Percentiles rank a stretch among this genome's conserved stretches.
Evolutionary conservation across 257 asterid genomes (phyloP).

Genomic region (Osmanthus fragrans): DNA sequence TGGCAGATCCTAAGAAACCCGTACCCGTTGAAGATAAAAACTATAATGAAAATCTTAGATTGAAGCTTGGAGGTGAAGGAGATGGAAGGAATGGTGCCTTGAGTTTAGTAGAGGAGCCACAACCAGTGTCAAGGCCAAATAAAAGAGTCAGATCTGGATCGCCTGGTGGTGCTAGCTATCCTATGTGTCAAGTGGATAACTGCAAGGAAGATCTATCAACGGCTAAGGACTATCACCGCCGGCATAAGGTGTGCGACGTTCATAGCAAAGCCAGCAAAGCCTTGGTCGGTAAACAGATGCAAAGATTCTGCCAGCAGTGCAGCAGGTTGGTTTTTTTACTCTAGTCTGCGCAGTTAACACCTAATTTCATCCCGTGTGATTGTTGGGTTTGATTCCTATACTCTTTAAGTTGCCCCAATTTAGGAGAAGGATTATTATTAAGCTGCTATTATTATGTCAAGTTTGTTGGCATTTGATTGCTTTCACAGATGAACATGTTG

Average conservation of each 20-base stretch:
- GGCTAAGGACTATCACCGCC: slow-evolving; percentile 87
- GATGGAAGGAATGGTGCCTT: slow-evolving; percentile 24
- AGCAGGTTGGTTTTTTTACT: slow-evolving; percentile 41
- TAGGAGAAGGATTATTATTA: slow-evolving; percentile 5
- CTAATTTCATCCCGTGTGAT: slow-evolving; percentile 1
- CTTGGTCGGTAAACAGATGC: slow-evolving; percentile 62
- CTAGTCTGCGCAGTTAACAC: neutral
- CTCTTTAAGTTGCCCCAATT: neutral
- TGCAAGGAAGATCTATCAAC: slow-evolving; percentile 72
- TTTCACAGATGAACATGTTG: neutral
- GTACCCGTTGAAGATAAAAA: slow-evolving; percentile 20
- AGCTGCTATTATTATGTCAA: neutral
- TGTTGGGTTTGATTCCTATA: neutral
- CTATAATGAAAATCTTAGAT: slow-evolving; percentile 32
- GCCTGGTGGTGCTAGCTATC: slow-evolving; percentile 56
- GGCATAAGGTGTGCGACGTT: slow-evolving; percentile 90
- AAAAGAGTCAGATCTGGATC: slow-evolving; percentile 81
- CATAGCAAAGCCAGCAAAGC: slow-evolving; percentile 79
- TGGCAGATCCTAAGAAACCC: slow-evolving; percentile 25
- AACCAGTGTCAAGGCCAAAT: slow-evolving; percentile 50
- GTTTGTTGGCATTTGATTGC: neutral
- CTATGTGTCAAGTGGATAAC: slow-evolving; percentile 81
- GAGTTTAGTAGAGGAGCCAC: slow-evolving; percentile 42
- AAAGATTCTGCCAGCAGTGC: slow-evolving; percentile 58
- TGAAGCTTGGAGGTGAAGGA: slow-evolving; percentile 50